These are phyloP conservation scores for Phytophthora hybrid DNA, from an alignment of 352 stramenopile genomes.

Conservation along the genomic window DNA sequence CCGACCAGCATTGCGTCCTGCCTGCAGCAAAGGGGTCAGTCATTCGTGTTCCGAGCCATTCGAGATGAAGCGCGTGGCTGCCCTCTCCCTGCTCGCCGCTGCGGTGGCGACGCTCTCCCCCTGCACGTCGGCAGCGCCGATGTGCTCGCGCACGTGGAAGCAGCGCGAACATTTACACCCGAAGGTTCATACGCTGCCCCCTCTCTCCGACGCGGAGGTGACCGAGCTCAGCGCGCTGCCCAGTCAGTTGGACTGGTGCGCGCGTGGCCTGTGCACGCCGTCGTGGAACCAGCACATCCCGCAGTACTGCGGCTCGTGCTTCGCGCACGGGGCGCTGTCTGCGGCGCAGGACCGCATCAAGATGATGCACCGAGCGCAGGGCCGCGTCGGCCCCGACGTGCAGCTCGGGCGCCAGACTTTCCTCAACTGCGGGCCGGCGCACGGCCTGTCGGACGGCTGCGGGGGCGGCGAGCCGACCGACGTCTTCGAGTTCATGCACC, in stretches of 20 bases:
- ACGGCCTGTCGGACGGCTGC: constrained; percentile 71
- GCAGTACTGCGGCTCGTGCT: constrained; percentile 90
- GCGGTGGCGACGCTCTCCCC: background rate
- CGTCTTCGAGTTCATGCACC: constrained; percentile 85
- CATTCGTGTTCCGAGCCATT: too few relatives aligned
- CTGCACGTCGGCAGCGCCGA: background rate
- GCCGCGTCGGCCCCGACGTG: constrained; percentile 70
- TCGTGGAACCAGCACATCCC: constrained; percentile 89
- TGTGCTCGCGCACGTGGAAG: constrained; percentile 35
- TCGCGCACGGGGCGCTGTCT: constrained; percentile 76
- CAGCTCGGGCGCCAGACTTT: constrained; percentile 86
- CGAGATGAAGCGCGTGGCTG: too few relatives aligned
- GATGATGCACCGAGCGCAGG: constrained; percentile 70
- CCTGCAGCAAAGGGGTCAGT: background rate
- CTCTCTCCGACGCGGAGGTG: constrained; percentile 47
- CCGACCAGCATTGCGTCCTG: background rate
- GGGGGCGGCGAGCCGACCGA: constrained; percentile 74
- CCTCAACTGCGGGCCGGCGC: constrained; percentile 79
- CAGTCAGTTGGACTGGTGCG: constrained; percentile 92
- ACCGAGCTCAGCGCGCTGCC: constrained; percentile 53
- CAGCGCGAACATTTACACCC: constrained; percentile 74
- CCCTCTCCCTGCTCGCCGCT: background rate
- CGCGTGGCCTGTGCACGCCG: constrained; percentile 73
- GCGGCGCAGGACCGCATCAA: constrained; percentile 86
- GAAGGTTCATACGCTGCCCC: constrained; percentile 44